Evolutionary conservation across 306 rosid species (phyloP), one percentile per base, ranked within the genome.

Genomic region (Dryas octopetala): DNA sequence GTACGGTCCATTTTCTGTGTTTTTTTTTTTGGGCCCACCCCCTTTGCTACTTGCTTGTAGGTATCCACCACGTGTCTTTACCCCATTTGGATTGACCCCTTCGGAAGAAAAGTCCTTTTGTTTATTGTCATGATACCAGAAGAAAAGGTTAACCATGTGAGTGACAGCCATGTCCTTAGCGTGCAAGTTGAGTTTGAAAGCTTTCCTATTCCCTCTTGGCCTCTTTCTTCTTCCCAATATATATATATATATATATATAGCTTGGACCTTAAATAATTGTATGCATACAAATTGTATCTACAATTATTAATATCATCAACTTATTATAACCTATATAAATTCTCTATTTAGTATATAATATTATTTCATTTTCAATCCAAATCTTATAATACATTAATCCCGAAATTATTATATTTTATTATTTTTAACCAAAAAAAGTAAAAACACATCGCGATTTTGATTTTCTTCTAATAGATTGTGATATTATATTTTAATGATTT

Each of bases 151-250:
- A 10, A 85, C 78, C 89, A 86, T 82, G 91, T 78, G 93, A 86
- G 77, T 80, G 88, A 81, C 93, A 85, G 70, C 87, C 57, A 55
- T 73, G 82, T 78, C 84, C 69, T 75, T 79, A 45, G 10, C 55
- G 74, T 74, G 44, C 76, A 71, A 62, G 49, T 74, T 62, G 61
- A 65, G 12, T 15, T 55, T 75, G 66, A 64, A 51, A 53, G 28
- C 48, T 53, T 41, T 8, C 64, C 59, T 26, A 28, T 49, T 10
- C 44, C 19, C 13, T 75, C 68, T 11, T 26, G 40, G 48, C 10
- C 43, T 63, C 15, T 50, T 66, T 26, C 44, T 48, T 38, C 78
- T 40, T 40, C 62, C 70, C 71, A 67, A 23, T 5, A 45, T 4
- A n/a, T 55, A 55, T 55, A 32, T 55, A 55, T 55, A 32, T 32